Conservation (phyloP, 257 asterid species). For the Gentiana macrophylla region DNA sequence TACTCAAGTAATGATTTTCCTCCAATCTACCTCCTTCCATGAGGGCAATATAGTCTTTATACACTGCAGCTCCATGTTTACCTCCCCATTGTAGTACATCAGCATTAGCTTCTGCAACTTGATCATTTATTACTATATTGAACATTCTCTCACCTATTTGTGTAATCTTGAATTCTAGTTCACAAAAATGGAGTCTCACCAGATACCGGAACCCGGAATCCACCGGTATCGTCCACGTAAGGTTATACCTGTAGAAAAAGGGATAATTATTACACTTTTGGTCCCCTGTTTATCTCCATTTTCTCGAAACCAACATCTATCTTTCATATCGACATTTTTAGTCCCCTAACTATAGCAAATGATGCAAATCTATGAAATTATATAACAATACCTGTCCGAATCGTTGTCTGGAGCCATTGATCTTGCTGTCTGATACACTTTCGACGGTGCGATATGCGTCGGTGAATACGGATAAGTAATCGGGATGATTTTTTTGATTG, state of each 20-base stretch:
- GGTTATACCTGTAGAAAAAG: constrained; percentile 4
- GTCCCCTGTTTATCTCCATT: too few relatives aligned
- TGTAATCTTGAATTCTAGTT: constrained; percentile 18
- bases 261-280: too few relatives aligned
- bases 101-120: constrained; percentile 28
- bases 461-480: constrained; percentile 12
- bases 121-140: constrained; percentile 35
- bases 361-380: too few relatives aligned
- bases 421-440: constrained; percentile 42
- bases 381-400: neutral
- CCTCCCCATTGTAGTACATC: constrained; percentile 30
- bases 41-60: constrained; percentile 46
- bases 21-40: constrained; percentile 52
- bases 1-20: constrained; percentile 25
- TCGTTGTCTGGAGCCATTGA: constrained; percentile 13
- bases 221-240: constrained; percentile 47
- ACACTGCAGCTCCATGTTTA: constrained; percentile 22
- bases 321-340: too few relatives aligned
- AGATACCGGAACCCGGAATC: constrained; percentile 54
- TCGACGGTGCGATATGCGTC: constrained; percentile 26
- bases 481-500: constrained; percentile 19
- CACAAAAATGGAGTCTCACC: constrained; percentile 52
- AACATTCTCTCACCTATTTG: constrained; percentile 20
- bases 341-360: too few relatives aligned
- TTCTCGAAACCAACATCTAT: too few relatives aligned